Percentiles rank a stretch among this genome's conserved stretches.
phyloP scores from a whole-genome alignment of 2,329 filamentous ascomycete species.

The Tympanopsis confertula region DNA sequence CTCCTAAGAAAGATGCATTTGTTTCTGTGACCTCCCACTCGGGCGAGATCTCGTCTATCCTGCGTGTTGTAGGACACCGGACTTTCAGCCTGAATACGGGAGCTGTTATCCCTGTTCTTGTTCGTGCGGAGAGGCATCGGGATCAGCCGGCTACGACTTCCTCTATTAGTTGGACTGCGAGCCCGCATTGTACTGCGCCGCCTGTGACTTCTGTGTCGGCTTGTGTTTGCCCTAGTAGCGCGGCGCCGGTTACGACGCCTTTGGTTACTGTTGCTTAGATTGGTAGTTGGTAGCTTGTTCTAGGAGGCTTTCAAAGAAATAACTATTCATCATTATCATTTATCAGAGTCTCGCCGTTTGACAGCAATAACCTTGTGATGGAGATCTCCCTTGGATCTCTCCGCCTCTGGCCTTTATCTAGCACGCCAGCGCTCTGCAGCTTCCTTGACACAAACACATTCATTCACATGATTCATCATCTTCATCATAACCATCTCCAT shows the following conservation, averaged over 20 bases:
- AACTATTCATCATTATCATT: too few species aligned
- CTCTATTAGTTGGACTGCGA: constrained; percentile 14
- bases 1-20: constrained; percentile 40
- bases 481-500: too few species aligned
- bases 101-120: constrained; percentile 54
- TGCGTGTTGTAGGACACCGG: constrained; percentile 47
- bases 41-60: constrained; percentile 39
- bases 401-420: too few species aligned
- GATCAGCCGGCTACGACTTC: constrained; percentile 16
- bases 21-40: constrained; percentile 49
- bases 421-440: too few species aligned
- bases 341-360: too few species aligned
- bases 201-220: constrained; percentile 7
- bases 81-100: constrained; percentile 53
- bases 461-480: too few species aligned
- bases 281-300: too few species aligned
- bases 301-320: too few species aligned
- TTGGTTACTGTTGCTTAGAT: background rate
- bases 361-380: too few species aligned
- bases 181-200: constrained; percentile 17
- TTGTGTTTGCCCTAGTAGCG: background rate
- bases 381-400: too few species aligned
- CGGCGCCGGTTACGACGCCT: background rate
- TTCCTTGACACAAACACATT: too few species aligned
- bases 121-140: constrained; percentile 39